These are phyloP conservation scores for Calonectria fujianensis DNA, from an alignment of 2,329 filamentous ascomycete genomes.

Conservation along the genomic window DNA sequence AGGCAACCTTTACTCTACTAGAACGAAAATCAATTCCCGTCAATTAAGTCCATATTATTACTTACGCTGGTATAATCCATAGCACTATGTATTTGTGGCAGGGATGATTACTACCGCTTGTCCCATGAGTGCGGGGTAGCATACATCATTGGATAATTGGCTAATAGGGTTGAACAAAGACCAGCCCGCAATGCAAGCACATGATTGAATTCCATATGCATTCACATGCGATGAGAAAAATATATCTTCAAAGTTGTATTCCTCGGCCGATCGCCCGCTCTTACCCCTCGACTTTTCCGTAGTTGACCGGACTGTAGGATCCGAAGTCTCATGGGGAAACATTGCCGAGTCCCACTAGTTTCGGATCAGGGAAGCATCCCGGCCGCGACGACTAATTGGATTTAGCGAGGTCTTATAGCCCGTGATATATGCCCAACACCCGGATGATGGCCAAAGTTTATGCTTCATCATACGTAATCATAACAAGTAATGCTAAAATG, in stretches of 20 bases:
- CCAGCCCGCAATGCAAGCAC: background rate
- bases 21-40: too few relatives aligned
- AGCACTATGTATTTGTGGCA: too few relatives aligned
- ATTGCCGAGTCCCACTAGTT: constrained; percentile 28
- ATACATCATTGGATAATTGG: too few relatives aligned
- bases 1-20: too few relatives aligned
- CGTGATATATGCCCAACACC: background rate
- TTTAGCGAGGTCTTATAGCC: background rate
- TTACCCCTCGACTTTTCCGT: constrained; percentile 21
- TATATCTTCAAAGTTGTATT: constrained; percentile 28
- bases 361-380: constrained; percentile 27
- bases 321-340: constrained; percentile 43
- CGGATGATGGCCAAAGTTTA: background rate
- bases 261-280: constrained; percentile 43
- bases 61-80: too few relatives aligned
- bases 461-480: constrained; percentile 3
- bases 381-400: background rate
- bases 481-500: background rate
- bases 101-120: too few relatives aligned
- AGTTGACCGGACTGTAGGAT: constrained; percentile 35
- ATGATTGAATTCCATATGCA: background rate
- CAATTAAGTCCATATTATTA: too few relatives aligned
- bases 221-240: constrained; percentile 42
- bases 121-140: too few relatives aligned
- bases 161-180: too few relatives aligned